Percentiles rank a stretch among this genome's conserved stretches.
Evolutionary conservation across 1,139 yeast genomes (phyloP).

Genomic region (Kodamaea arcana): DNA sequence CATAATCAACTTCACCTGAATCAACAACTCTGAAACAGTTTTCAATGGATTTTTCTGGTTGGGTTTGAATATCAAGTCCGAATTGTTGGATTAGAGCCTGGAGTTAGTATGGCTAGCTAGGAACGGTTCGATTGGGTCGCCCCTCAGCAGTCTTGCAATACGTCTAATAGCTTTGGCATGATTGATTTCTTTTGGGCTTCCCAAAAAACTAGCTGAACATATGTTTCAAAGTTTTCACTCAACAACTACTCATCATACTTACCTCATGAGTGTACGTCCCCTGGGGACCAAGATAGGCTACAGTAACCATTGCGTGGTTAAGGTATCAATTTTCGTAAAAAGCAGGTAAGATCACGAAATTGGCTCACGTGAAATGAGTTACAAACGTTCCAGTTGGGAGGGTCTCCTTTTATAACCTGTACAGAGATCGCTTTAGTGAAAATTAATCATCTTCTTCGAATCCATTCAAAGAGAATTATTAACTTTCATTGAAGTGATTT

Average conservation of each 20-base stretch:
- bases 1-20: slow-evolving; percentile 50
- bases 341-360: no score
- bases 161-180: no score
- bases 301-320: slow-evolving; percentile 32
- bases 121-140: no score
- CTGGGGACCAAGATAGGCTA: slow-evolving; percentile 79
- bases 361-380: no score
- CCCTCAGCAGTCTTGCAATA: no score
- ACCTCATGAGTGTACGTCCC: slow-evolving; percentile 93
- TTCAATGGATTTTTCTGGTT: slow-evolving; percentile 48
- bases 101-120: slow-evolving; percentile 12
- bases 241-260: slow-evolving; percentile 20
- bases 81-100: slow-evolving; percentile 80
- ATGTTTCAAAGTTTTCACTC: slow-evolving; percentile 10
- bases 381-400: no score
- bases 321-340: no score
- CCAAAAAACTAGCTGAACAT: no score
- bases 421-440: not conserved
- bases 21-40: slow-evolving; percentile 61
- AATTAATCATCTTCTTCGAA: slow-evolving; percentile 6
- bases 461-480: slow-evolving; percentile 7
- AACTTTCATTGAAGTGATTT: not conserved
- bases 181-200: not conserved
- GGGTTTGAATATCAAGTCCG: slow-evolving; percentile 24
- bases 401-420: no score